Conservation (phyloP, 106 monocot species). For the Agapanthus africanus region DNA sequence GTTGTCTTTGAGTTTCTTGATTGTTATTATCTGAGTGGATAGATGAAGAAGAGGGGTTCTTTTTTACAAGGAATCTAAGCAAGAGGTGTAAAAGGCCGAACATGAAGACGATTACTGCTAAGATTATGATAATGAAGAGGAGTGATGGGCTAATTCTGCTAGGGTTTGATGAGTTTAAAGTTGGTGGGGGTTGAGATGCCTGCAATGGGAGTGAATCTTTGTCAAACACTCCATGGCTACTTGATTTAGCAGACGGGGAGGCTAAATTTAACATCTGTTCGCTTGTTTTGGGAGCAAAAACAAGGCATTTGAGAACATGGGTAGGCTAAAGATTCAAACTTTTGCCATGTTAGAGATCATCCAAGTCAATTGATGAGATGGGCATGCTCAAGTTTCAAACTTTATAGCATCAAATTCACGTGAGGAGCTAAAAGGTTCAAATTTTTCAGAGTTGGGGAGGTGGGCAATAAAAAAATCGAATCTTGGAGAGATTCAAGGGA, state of each 20-base stretch:
- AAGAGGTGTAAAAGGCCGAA: constrained; percentile 90
- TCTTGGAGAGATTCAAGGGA: not conserved
- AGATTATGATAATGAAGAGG: constrained; percentile 76
- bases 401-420: too few species aligned
- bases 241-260: constrained; percentile 5
- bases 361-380: too few species aligned
- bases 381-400: not conserved
- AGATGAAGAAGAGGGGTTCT: constrained; percentile 21
- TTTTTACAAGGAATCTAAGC: constrained; percentile 60
- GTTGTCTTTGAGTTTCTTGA: constrained; percentile 51
- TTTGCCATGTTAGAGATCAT: not conserved
- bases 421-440: too few species aligned
- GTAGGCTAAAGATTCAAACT: constrained; percentile 7
- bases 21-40: constrained; percentile 5
- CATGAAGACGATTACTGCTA: constrained; percentile 86
- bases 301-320: constrained; percentile 8
- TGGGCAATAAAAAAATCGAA: not conserved
- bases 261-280: constrained; percentile 8
- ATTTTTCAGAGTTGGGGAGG: not conserved
- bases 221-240: too few species aligned
- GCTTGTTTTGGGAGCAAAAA: constrained; percentile 4
- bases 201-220: constrained; percentile 24
- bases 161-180: constrained; percentile 14
- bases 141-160: constrained; percentile 80
- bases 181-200: constrained; percentile 13